A percentile compares a stretch with the other conserved stretches of the same genome.
These are phyloP conservation scores for Annulohypoxylon bovei DNA, from an alignment of 495 filamentous ascomycete species.

Conservation along the genomic window DNA sequence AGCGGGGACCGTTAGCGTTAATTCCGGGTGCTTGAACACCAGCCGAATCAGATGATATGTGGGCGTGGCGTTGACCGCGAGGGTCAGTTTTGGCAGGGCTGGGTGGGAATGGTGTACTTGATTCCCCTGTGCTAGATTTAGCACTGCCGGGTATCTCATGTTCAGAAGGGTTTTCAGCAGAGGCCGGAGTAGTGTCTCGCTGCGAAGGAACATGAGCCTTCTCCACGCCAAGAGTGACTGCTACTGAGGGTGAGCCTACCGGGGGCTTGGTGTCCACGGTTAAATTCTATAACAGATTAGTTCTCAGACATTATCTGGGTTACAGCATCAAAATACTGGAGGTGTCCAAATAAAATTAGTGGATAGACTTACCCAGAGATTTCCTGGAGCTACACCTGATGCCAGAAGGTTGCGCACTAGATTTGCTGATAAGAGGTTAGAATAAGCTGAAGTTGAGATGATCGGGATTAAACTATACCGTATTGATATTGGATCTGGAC, in stretches of 20 bases:
- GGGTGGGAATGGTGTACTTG: no score
- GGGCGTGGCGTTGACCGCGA: background rate
- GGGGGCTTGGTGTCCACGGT: background rate
- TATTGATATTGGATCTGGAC: conserved; percentile 45
- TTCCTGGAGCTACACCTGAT: conserved; percentile 69
- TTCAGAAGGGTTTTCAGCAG: background rate
- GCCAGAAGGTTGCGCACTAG: conserved; percentile 69
- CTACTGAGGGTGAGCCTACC: background rate
- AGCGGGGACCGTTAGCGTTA: background rate
- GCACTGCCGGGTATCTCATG: background rate
- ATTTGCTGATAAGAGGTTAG: conserved; percentile 58
- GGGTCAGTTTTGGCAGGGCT: background rate
- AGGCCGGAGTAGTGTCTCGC: background rate
- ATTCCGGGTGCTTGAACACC: background rate
- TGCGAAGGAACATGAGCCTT: background rate
- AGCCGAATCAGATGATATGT: background rate
- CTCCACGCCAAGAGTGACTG: background rate
- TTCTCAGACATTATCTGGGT: background rate
- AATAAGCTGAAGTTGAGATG: background rate
- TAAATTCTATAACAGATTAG: background rate
- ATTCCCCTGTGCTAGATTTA: background rate
- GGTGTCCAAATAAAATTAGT: background rate
- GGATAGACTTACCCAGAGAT: conserved; percentile 62
- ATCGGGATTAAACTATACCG: conserved; percentile 39
- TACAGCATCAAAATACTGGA: background rate